Conservation (phyloP, 371 early-diverging fungal species). For the Sporodiniella umbellata region DNA sequence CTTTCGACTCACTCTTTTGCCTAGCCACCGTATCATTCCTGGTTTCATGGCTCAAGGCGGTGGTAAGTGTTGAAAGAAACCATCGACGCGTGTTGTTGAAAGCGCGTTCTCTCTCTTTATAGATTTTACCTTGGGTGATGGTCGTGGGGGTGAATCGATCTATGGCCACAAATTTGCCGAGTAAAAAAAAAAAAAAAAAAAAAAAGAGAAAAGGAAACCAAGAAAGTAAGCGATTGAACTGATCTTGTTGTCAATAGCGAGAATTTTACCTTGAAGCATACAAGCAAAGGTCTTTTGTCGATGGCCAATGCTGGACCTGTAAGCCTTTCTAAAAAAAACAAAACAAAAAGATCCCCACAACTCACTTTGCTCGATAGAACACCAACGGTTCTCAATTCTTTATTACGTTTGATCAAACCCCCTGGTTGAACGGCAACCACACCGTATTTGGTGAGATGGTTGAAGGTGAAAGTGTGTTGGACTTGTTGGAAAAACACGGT, state of each 20-base stretch:
- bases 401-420: conserved; percentile 69
- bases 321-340: conserved; percentile 14
- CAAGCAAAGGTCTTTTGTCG: conserved; percentile 74
- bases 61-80: conserved; percentile 49
- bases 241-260: conserved; percentile 62
- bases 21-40: conserved; percentile 88
- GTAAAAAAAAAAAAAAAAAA: conserved; percentile 28
- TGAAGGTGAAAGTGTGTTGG: conserved; percentile 80
- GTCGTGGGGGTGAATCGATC: conserved; percentile 94
- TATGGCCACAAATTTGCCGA: conserved; percentile 95
- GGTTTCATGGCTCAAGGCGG: conserved; percentile 99
- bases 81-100: not conserved
- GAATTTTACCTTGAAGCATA: conserved; percentile 92
- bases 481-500: conserved; percentile 75
- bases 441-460: conserved; percentile 90
- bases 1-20: not conserved
- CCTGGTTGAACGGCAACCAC: conserved; percentile 88
- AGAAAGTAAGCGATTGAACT: no score
- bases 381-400: conserved; percentile 99
- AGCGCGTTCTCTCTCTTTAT: not conserved
- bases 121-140: conserved; percentile 91
- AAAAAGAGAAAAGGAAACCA: not conserved
- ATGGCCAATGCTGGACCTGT: conserved; percentile 97
- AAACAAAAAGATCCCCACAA: not conserved
- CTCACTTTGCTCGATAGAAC: conserved; percentile 33